Evolutionary conservation across 2,329 filamentous ascomycete genomes (phyloP), one percentile per base, ranked within the genome.

Genomic region (Aspergillus fischeri): DNA sequence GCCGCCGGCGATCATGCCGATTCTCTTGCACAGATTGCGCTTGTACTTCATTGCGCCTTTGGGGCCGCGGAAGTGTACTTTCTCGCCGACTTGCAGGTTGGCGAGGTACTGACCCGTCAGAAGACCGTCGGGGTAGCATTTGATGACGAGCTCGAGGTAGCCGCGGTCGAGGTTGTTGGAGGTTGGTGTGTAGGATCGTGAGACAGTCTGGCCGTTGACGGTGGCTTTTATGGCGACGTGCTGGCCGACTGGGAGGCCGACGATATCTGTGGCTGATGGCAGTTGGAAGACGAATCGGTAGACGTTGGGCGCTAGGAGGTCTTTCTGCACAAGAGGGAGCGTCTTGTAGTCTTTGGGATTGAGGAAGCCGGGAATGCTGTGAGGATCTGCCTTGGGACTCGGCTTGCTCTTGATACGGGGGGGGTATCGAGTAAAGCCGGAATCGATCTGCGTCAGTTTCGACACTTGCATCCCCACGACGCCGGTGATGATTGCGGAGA

Each of bases 201-300:
- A 69, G 14, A 85, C 76, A 1, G 69, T 62, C 56, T 81, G 70
- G 6, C 78, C 79, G 44, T 80, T 71, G 6, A 83, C 65, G 1
- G 67, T 70, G 1, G 80, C 79, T 55, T 77, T 77, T 56, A 85
- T 80, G 47, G 81, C 75, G 3, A 85, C 75, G 61, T 85, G 82
- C 63, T 85, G 82, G 8, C 83, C 83, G 6, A 79, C 81, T 0
- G 83, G 83, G 7, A 85, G 73, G 4, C 82, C 82, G 2, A 84
- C 75, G 0, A 82, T 71, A 2, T 77, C 75, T 4, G 65, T 63
- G 0, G 69, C 61, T 0, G 70, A 73, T 0, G 83, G 82, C 1
- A 85, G 75, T 24, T 73, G 68, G 38, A 84, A 83, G 9, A 73
- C 69, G 8, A 82, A 73, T 28, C 75, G 75, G 65, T 77, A 82